phyloP scores from a whole-genome alignment of 305 asterid genomes.

The Coffea humblotiana region DNA sequence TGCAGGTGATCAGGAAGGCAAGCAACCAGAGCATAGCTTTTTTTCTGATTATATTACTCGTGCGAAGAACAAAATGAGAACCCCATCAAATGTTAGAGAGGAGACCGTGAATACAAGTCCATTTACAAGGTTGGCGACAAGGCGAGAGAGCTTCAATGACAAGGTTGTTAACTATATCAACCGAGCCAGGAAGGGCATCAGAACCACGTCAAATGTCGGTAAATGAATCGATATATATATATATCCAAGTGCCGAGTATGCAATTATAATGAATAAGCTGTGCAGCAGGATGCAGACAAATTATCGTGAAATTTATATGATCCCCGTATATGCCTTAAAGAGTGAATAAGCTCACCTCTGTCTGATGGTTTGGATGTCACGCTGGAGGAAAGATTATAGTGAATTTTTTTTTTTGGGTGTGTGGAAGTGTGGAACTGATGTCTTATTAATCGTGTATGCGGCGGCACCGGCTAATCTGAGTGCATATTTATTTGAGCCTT shows the following conservation, averaged over 20 bases:
- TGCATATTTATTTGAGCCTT: background rate
- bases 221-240: background rate
- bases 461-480: background rate
- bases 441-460: background rate
- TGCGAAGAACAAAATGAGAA: conserved; percentile 38
- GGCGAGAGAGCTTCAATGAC: conserved; percentile 61
- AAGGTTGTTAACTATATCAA: conserved; percentile 44
- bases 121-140: conserved; percentile 21
- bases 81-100: conserved; percentile 20
- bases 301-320: too few species aligned
- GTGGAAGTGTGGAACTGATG: background rate
- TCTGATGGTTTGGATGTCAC: background rate
- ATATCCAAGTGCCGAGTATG: background rate
- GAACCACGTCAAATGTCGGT: conserved; percentile 32
- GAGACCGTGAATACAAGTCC: conserved; percentile 1
- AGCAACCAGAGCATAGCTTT: background rate
- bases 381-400: background rate
- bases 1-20: background rate
- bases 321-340: background rate
- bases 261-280: background rate
- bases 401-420: background rate
- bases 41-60: conserved; percentile 35
- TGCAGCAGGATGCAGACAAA: background rate
- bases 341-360: background rate
- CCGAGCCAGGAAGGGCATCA: conserved; percentile 41